Evolutionary conservation across 768 basidiomycete species (phyloP), one percentile per base, ranked within the genome.

Genomic region (Podaxis mareebaensis): DNA sequence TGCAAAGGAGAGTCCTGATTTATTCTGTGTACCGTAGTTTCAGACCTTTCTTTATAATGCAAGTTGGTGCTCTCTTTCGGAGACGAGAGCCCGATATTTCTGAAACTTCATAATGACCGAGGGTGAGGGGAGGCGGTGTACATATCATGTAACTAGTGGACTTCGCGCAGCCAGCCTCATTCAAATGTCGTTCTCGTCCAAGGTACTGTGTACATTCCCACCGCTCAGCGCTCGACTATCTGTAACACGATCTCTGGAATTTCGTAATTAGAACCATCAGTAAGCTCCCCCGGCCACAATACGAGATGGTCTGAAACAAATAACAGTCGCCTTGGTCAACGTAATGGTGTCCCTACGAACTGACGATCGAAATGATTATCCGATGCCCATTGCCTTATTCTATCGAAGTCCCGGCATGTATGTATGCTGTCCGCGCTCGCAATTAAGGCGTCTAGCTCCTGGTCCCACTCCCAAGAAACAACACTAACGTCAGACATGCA

Each of bases 381-480:
- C 6, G 40, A 24, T 24, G 59, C 59, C 59, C 59, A 60, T 15
- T 60, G 13, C 48, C 28, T 60, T 40, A 60, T 60, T 38, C 42
- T 38, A 22, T 26, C 51, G 26, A 60, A 60, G 17, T 60, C 59
- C 12, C 59, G 59, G 24, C 59, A 60, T 17, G 48, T 52, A 26
- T 60, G 59, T 12, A 42, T 24, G 51, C 52, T 60, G 3, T 20
- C 49, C 26, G 1, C 12, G 5, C 51, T 60, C 22, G 52, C 59
- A 5, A 60, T 40, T 17, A 60, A 39, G 10, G 24, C 38, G 33
- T 52, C 48, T 15, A 52, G 6, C 28, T 60, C 36, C 7, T 60
- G 30, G 33, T 52, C 38, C 59, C 59, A 60, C 24, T 52, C 59
- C 59, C 59, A 60, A 39, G 48, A 52, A 38, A 52, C 59, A n/a